Conservation (phyloP, 2,329 filamentous ascomycete genomes). For the Sarocladium kiliense region DNA sequence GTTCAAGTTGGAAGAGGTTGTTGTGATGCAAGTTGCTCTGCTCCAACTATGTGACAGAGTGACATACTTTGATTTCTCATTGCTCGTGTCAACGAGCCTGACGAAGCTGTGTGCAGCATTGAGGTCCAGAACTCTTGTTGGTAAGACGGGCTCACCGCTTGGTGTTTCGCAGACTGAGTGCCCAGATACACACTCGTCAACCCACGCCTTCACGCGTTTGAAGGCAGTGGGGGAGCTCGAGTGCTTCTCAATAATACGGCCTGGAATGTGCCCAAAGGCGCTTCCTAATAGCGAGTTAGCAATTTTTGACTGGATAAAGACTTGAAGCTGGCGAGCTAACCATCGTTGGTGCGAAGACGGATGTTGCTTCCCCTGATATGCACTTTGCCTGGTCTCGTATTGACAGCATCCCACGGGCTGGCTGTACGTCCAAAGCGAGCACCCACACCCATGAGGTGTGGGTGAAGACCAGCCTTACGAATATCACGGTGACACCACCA, state of each 20-base stretch:
- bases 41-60: background rate
- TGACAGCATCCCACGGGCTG: conserved; percentile 1
- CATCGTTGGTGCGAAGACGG: background rate
- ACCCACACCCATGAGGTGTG: background rate
- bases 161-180: background rate
- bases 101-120: background rate
- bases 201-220: background rate
- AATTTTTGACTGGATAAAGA: background rate
- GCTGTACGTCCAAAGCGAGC: background rate
- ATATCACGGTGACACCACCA: conserved; percentile 3
- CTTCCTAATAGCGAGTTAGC: background rate
- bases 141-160: background rate
- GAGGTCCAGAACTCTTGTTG: background rate
- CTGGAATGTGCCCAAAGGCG: background rate
- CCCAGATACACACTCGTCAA: background rate
- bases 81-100: background rate
- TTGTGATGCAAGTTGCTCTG: background rate
- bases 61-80: background rate
- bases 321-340: background rate
- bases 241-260: background rate
- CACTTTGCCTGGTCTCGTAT: background rate
- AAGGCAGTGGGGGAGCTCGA: background rate
- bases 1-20: background rate
- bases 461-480: background rate
- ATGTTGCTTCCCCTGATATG: background rate